These are phyloP conservation scores for Perilla frutescens DNA, from an alignment of 257 asterid genomes.

Conservation along the genomic window DNA sequence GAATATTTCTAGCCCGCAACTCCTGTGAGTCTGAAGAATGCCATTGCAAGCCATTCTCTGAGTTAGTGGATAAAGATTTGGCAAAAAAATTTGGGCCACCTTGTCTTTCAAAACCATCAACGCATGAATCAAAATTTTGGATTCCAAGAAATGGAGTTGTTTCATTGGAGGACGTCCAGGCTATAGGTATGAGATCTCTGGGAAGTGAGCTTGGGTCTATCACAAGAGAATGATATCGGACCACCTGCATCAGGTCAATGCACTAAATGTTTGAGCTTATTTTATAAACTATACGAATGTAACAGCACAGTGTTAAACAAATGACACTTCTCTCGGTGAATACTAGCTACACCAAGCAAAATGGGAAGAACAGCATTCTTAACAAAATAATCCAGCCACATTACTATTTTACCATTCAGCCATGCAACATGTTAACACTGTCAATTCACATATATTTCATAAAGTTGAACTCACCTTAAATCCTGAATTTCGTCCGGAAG, in stretches of 20 bases:
- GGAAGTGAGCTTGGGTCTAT: slow-evolving; percentile 87
- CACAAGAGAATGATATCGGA: slow-evolving; percentile 94
- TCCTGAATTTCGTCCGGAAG: slow-evolving; percentile 83
- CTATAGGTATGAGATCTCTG: slow-evolving; percentile 85
- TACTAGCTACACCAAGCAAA: slow-evolving; percentile 16
- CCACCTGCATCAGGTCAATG: slow-evolving; percentile 66
- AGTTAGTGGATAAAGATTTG: slow-evolving; percentile 41
- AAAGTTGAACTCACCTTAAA: slow-evolving; percentile 69
- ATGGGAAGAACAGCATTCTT: slow-evolving; percentile 4
- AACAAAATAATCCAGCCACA: background rate
- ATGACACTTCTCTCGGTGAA: background rate
- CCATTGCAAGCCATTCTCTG: slow-evolving; percentile 41
- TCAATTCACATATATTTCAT: background rate
- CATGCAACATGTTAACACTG: background rate
- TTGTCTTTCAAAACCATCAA: slow-evolving; percentile 50
- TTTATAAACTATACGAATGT: background rate
- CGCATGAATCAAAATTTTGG: slow-evolving; percentile 40
- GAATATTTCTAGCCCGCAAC: slow-evolving; percentile 53
- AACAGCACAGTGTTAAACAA: background rate
- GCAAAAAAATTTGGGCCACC: slow-evolving; percentile 34
- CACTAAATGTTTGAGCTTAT: slow-evolving; percentile 9
- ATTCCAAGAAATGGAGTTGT: slow-evolving; percentile 65
- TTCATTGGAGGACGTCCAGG: slow-evolving; percentile 78
- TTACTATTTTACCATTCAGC: background rate
- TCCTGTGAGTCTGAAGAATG: slow-evolving; percentile 46